Conservation (phyloP, 805 yeast species). For the Cyberlindnera sargentensis region DNA sequence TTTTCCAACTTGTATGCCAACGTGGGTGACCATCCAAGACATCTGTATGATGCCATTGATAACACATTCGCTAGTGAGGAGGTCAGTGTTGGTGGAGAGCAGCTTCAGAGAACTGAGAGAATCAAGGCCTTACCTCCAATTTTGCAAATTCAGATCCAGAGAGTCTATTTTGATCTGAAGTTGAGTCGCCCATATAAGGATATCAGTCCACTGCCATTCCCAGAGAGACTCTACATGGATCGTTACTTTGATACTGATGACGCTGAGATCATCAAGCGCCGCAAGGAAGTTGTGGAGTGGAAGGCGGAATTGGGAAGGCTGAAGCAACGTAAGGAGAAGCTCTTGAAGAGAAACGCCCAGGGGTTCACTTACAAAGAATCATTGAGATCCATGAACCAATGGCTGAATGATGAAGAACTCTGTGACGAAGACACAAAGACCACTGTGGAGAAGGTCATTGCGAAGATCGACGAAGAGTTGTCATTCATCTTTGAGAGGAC, state of each 20-base stretch:
- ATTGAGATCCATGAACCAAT: constrained; percentile 49
- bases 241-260: constrained; percentile 73
- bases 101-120: constrained; percentile 66
- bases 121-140: constrained; percentile 70
- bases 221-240: constrained; percentile 75
- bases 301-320: constrained; percentile 44
- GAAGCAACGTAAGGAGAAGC: constrained; percentile 33
- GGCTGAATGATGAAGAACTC: constrained; percentile 35
- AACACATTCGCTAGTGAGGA: constrained; percentile 71
- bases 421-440: constrained; percentile 42
- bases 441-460: constrained; percentile 40
- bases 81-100: constrained; percentile 57
- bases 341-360: constrained; percentile 41
- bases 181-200: constrained; percentile 73
- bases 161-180: constrained; percentile 83
- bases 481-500: constrained; percentile 35
- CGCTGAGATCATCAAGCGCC: constrained; percentile 39
- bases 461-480: constrained; percentile 40
- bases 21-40: constrained; percentile 81
- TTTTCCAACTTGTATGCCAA: constrained; percentile 79
- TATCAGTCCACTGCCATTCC: constrained; percentile 73
- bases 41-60: constrained; percentile 87
- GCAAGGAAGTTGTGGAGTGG: constrained; percentile 54
- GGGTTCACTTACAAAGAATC: constrained; percentile 46
- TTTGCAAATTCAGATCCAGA: constrained; percentile 85